phyloP scores from a whole-genome alignment of 208 protist species.

The Crithidia expoeki region DNA sequence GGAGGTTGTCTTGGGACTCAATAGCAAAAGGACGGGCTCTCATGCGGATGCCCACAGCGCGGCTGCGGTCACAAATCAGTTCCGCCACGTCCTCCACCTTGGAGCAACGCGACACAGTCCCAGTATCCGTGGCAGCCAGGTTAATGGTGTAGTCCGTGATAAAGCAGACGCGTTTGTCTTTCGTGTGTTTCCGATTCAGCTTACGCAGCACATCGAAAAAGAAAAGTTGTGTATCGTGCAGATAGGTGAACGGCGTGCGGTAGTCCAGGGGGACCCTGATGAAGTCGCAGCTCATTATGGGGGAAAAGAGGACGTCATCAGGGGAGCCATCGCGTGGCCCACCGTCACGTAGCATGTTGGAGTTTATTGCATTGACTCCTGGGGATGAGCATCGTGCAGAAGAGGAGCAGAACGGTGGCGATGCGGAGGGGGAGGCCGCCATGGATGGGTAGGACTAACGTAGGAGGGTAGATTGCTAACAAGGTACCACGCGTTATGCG shows the following conservation, averaged over 20 bases:
- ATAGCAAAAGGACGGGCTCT: constrained; percentile 33
- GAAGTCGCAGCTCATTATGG: constrained; percentile 8
- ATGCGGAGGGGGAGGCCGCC: not conserved
- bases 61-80: constrained; percentile 27
- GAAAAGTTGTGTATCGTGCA: constrained; percentile 30
- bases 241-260: constrained; percentile 13
- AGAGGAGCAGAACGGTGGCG: constrained; percentile 10
- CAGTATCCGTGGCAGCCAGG: constrained; percentile 15
- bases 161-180: constrained; percentile 40
- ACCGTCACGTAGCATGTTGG: not conserved
- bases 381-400: constrained; percentile 1
- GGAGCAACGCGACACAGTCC: constrained; percentile 36
- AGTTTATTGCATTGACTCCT: not conserved
- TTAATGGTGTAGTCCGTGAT: constrained; percentile 49
- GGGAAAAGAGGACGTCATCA: not conserved
- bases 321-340: not conserved
- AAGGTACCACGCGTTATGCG: not conserved
- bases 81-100: constrained; percentile 47
- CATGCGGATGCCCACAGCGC: constrained; percentile 42
- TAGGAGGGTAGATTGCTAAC: not conserved
- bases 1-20: not conserved
- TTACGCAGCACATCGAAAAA: constrained; percentile 37
- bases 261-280: constrained; percentile 13
- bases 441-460: not conserved
- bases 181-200: constrained; percentile 13